Percentiles rank a stretch among this genome's conserved stretches.
These are phyloP conservation scores for Adansonia gregorii DNA, from an alignment of 441 rosid genomes.

Conservation along the genomic window DNA sequence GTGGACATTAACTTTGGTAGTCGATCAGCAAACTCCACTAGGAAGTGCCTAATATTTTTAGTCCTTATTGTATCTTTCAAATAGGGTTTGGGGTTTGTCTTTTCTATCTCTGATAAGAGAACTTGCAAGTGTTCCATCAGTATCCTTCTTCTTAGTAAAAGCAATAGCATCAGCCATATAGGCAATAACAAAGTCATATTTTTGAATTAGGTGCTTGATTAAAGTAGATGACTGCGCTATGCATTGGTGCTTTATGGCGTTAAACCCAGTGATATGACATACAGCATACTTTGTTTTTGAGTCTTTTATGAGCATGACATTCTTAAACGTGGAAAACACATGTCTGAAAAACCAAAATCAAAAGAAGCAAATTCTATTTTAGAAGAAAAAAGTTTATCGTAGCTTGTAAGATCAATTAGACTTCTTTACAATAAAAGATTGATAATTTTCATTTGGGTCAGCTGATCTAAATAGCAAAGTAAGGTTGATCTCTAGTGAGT, in stretches of 20 bases:
- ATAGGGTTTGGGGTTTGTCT: conserved; percentile 84
- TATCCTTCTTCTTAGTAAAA: conserved; percentile 83
- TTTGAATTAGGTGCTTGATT: conserved; percentile 82
- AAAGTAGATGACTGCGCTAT: conserved; percentile 87
- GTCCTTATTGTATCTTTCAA: conserved; percentile 91
- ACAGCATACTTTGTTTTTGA: conserved; percentile 77
- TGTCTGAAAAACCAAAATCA: conserved; percentile 51
- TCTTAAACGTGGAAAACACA: conserved; percentile 79
- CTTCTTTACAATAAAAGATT: conserved; percentile 83
- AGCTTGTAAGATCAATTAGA: conserved; percentile 19
- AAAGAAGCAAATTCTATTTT: conserved; percentile 22
- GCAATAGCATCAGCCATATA: conserved; percentile 92
- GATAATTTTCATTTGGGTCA: conserved; percentile 85
- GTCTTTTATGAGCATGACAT: conserved; percentile 68
- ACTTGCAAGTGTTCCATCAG: conserved; percentile 89
- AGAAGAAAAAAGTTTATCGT: conserved; percentile 22
- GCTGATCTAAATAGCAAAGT: conserved; percentile 83
- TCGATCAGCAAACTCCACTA: conserved; percentile 93
- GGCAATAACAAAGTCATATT: conserved; percentile 83
- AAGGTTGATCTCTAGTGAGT: conserved; percentile 91
- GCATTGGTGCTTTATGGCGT: conserved; percentile 83
- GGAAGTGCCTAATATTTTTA: conserved; percentile 92
- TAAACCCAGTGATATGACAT: conserved; percentile 80
- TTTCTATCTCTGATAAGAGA: conserved; percentile 90
- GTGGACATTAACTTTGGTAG: conserved; percentile 80